Percentiles rank a stretch among this genome's conserved stretches.
Conservation (phyloP, 1,284 basidiomycete species). For the Cutaneotrichosporon cyanovorans region DNA sequence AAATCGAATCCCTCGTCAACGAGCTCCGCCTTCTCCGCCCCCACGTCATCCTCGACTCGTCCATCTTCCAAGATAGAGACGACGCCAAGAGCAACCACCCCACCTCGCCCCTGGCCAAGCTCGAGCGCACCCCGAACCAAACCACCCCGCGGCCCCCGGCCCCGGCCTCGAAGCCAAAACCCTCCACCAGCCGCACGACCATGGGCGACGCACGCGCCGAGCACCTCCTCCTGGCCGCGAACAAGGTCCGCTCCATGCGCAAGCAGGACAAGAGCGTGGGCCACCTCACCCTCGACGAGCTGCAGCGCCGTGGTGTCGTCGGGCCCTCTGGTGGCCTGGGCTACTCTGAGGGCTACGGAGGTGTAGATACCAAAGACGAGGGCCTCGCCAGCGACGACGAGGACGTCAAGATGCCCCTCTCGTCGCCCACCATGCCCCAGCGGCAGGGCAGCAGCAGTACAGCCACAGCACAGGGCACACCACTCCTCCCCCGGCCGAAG, state of each 20-base stretch:
- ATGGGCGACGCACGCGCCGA: constrained; percentile 44
- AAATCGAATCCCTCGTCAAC: constrained; percentile 43
- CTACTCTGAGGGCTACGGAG: constrained; percentile 40
- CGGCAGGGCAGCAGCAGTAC: neutral
- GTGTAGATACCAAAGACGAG: constrained; percentile 19
- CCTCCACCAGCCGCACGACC: constrained; percentile 13
- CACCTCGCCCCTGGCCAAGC: neutral
- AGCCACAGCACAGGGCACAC: constrained; percentile 12
- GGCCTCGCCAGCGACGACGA: constrained; percentile 9
- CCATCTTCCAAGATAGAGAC: neutral
- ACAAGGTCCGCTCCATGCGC: constrained; percentile 36
- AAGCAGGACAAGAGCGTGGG: constrained; percentile 24
- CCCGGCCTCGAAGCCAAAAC: neutral
- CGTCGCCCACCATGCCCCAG: neutral
- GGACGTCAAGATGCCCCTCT: constrained; percentile 5
- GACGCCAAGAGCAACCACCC: neutral
- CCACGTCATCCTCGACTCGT: constrained; percentile 33
- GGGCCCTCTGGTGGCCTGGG: constrained; percentile 40
- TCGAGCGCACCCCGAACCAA: too few species aligned
- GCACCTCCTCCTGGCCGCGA: constrained; percentile 41
- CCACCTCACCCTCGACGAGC: constrained; percentile 33
- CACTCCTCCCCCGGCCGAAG: constrained; percentile 28
- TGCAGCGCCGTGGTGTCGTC: constrained; percentile 33
- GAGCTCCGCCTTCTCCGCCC: constrained; percentile 41
- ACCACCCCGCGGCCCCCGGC: neutral